Evolutionary conservation across 352 stramenopile genomes (phyloP), one percentile per base, ranked within the genome.

Genomic region (Phytopythium sindhum): DNA sequence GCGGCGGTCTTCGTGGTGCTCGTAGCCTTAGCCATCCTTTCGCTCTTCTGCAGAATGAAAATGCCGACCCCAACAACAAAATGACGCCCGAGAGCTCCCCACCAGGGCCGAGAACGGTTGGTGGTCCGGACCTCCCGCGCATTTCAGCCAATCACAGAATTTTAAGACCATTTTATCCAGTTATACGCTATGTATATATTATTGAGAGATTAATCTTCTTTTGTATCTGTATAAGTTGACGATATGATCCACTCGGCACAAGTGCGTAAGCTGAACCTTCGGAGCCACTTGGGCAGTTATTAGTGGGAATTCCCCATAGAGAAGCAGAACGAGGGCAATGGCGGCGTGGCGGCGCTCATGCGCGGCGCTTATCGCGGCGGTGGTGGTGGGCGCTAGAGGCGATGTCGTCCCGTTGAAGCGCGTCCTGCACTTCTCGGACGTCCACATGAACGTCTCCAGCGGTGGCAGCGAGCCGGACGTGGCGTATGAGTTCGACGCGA

Each of bases 1-100:
- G 84, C 89, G 66, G 80, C 66, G 58, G 80, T 93, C 88, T 96
- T 95, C 15, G 56, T 26, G 45, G 83, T 76, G 54, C 60, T 70
- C 57, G 58, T 76, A 64, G 69, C 64, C 78, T 91, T 91, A 50
- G 85, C 84, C 84, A 94, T 93, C 75, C 64, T 89, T 82, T 73
- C 78, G 73, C 80, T 79, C 75, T 80, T 91, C 17, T 55, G 72
- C 69, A 72, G 70, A 76, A 72, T 74, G 67, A 67, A 53, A 61
- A 44, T 61, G 53, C 24, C 31, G 33, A 9, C 1, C 4, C 29
- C 21, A 8, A 14, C 35, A 9, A 21, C 15, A 17, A 26, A 33
- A 48, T 15, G 4, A 19, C n/a, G 4, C 4, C 35, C 33, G 23
- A 9, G 28, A 59, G 56, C 26, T 41, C 24, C 73, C 70, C 33